A percentile compares a stretch with the other conserved stretches of the same genome.
These are phyloP conservation scores for Canavalia ensiformis DNA, from an alignment of 306 rosid species.

Conservation along the genomic window DNA sequence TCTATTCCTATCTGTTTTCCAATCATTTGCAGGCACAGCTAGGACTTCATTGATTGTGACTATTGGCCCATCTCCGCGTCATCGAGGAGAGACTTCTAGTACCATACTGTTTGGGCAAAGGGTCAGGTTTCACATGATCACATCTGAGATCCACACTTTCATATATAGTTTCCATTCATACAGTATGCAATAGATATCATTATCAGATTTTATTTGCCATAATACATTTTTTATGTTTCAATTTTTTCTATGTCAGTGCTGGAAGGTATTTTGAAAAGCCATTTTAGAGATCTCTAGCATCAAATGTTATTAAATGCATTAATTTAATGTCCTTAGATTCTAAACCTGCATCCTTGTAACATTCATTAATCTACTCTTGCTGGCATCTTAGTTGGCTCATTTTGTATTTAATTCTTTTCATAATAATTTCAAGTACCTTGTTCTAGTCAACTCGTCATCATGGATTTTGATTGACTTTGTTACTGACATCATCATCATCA, in stretches of 20 bases:
- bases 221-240: slow-evolving; percentile 26
- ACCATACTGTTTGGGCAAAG: slow-evolving; percentile 96
- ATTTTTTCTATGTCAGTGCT: slow-evolving; percentile 26
- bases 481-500: background rate
- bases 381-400: slow-evolving; percentile 31
- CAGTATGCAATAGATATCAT: slow-evolving; percentile 22
- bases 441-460: background rate
- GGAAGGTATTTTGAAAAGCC: slow-evolving; percentile 28
- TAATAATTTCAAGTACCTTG: slow-evolving; percentile 25
- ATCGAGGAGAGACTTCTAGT: slow-evolving; percentile 98
- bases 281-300: slow-evolving; percentile 9
- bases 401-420: background rate
- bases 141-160: slow-evolving; percentile 31
- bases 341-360: background rate
- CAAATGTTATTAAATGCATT: slow-evolving; percentile 11
- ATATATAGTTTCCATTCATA: slow-evolving; percentile 24
- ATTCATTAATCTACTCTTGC: slow-evolving; percentile 20
- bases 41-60: slow-evolving; percentile 98
- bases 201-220: background rate
- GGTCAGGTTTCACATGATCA: slow-evolving; percentile 66
- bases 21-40: slow-evolving; percentile 77
- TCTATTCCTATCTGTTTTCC: slow-evolving; percentile 30
- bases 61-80: slow-evolving; percentile 98
- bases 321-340: background rate
- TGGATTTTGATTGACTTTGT: slow-evolving; percentile 26